Base-by-base conservation (phyloP, 805 yeast species). In the Wickerhamomyces strasburgensis region DNA sequence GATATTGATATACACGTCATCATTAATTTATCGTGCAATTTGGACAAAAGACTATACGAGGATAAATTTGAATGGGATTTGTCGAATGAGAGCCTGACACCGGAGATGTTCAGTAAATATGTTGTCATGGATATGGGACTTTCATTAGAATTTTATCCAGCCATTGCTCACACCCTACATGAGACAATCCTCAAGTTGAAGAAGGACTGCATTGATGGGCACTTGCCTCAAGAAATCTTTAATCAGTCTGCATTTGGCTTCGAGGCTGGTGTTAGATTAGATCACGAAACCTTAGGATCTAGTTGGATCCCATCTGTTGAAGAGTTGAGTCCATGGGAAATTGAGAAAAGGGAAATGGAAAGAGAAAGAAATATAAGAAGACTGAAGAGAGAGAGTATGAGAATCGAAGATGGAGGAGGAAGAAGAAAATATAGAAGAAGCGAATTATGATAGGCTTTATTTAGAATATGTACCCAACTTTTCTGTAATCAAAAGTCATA, bases 11-110 rank as follows among this genome's bases (percentile, higher is more conserved):
- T 80, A 19, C 93, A 84, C 52, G 95, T 84, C 2, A 72, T 93
- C 4, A 72, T 93, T 25, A 84, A 87, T 46, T 61, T 93, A 27
- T 79, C 90, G 13, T 84, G 93, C 33, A 86, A 83, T 54, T 64
- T 93, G 43, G 87, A 88, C 46, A 84, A 84, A 55, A 80, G 80
- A 49, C 70, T 89, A 29, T 88, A 80, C 52, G 95, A 88, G 49
- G 98, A 93, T 60, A 83, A 84, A 57, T 82, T 93, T 46, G 98
- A 93, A 61, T 90, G 98, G 98, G 94, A 93, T 54, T 66, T 93
- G 29, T 53, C 64, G 6, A 70, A 64, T 44, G 69, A 64, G 25
- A 37, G 54, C 26, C 46, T 58, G 3, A 48, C 59, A 5, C 97
- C 98, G 0, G 96, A 88, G 56, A 64, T 64, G 36, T 93, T 93